Conservation (phyloP, 73 alveolate genomes). For the Paramecium tetraurelia region DNA sequence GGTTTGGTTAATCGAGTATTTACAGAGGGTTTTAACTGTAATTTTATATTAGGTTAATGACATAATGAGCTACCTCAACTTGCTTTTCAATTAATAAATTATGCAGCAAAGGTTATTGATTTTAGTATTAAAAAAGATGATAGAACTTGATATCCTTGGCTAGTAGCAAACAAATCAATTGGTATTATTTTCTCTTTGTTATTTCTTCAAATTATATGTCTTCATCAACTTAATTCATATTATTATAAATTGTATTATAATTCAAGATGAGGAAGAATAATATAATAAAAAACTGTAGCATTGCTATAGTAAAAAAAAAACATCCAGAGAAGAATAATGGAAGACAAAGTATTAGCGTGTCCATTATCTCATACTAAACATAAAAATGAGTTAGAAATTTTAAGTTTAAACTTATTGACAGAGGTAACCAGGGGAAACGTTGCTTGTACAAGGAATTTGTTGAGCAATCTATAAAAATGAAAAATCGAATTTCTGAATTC, state of each 20-base stretch:
- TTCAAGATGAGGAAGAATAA: background rate
- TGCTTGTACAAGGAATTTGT: no score
- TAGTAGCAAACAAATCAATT: background rate
- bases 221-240: background rate
- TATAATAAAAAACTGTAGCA: no score
- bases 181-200: background rate
- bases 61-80: background rate
- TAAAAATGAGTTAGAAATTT: no score
- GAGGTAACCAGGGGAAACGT: no score
- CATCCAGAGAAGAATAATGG: no score
- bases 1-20: background rate
- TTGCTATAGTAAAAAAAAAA: no score
- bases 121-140: background rate
- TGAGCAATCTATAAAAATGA: no score
- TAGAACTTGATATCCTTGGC: background rate
- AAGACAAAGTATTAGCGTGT: no score
- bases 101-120: background rate
- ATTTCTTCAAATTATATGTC: background rate
- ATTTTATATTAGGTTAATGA: background rate
- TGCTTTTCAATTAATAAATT: background rate
- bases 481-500: no score
- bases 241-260: background rate
- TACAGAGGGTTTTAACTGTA: background rate
- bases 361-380: no score
- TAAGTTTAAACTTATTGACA: no score